These are phyloP conservation scores for Kodamaea nitidulidarum DNA, from an alignment of 805 yeast species.

Conservation along the genomic window DNA sequence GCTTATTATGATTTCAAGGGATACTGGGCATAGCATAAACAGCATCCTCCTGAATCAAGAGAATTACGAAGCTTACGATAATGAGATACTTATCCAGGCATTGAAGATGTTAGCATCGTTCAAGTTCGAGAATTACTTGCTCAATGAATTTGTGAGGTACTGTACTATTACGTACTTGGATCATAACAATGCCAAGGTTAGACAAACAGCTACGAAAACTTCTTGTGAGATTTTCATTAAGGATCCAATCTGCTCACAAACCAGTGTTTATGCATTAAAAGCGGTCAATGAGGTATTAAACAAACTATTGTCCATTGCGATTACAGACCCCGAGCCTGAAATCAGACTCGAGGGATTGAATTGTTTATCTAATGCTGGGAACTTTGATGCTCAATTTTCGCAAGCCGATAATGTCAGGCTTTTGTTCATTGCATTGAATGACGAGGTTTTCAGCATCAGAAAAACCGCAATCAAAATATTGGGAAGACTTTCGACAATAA, in stretches of 20 bases:
- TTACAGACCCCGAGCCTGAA: conserved; percentile 85
- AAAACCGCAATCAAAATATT: conserved; percentile 72
- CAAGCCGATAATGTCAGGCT: conserved; percentile 88
- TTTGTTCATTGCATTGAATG: conserved; percentile 84
- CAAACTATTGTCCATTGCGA: conserved; percentile 73
- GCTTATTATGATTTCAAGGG: conserved; percentile 65
- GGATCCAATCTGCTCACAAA: conserved; percentile 81
- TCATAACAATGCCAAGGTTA: conserved; percentile 71
- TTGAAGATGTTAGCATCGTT: conserved; percentile 72
- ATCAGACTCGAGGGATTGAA: conserved; percentile 76
- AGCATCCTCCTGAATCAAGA: conserved; percentile 29
- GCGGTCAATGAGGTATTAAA: conserved; percentile 85
- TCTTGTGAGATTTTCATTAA: conserved; percentile 70
- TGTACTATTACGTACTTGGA: conserved; percentile 83
- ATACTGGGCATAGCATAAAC: conserved; percentile 48
- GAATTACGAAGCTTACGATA: conserved; percentile 34
- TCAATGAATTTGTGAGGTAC: conserved; percentile 82
- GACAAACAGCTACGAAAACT: conserved; percentile 81
- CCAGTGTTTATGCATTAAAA: conserved; percentile 72
- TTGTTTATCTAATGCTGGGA: conserved; percentile 55
- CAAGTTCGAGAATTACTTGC: conserved; percentile 67
- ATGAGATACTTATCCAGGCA: conserved; percentile 65
- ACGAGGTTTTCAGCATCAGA: conserved; percentile 80
- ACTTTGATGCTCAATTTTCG: conserved; percentile 86
- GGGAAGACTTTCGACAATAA: conserved; percentile 79